Conservation (phyloP, 148 eudicot species). For the Chenopodium quinoa region DNA sequence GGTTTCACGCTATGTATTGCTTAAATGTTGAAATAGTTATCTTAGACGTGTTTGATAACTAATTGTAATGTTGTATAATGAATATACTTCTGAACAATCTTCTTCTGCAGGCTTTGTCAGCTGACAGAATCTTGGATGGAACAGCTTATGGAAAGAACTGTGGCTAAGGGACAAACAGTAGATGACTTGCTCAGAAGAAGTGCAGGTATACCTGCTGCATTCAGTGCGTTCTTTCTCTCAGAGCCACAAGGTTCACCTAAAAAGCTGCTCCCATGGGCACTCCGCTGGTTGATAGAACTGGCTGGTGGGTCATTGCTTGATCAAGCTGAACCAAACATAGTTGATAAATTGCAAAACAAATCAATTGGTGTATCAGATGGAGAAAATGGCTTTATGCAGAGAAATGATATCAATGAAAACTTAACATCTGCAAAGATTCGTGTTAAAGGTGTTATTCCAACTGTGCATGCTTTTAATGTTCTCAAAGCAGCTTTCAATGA, state of each 20-base stretch:
- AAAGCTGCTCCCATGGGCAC: slow-evolving; percentile 83
- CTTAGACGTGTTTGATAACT: neutral
- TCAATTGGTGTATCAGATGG: slow-evolving; percentile 27
- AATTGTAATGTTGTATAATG: slow-evolving; percentile 3
- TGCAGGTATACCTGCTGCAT: slow-evolving; percentile 99
- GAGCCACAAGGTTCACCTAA: slow-evolving; percentile 98
- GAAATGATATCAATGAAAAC: slow-evolving; percentile 28
- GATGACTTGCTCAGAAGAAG: slow-evolving; percentile 96
- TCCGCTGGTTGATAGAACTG: slow-evolving; percentile 77
- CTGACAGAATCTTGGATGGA: slow-evolving; percentile 98
- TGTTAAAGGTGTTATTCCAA: slow-evolving; percentile 92
- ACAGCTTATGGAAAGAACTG: slow-evolving; percentile 89
- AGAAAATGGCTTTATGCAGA: slow-evolving; percentile 15
- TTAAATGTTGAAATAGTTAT: neutral
- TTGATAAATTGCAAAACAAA: slow-evolving; percentile 13
- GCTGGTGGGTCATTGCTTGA: slow-evolving; percentile 59
- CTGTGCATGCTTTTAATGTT: slow-evolving; percentile 96
- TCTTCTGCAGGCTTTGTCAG: slow-evolving; percentile 71
- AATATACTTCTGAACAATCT: slow-evolving; percentile 20
- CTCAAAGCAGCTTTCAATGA: slow-evolving; percentile 92
- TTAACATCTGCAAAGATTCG: slow-evolving; percentile 65
- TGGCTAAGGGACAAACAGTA: slow-evolving; percentile 91
- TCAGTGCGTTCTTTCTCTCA: slow-evolving; percentile 87
- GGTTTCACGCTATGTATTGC: neutral
- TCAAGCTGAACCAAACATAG: slow-evolving; percentile 31